Evolutionary conservation across 192 early-diverging fungal species (phyloP).

Genomic region (Entomortierella parvispora): DNA sequence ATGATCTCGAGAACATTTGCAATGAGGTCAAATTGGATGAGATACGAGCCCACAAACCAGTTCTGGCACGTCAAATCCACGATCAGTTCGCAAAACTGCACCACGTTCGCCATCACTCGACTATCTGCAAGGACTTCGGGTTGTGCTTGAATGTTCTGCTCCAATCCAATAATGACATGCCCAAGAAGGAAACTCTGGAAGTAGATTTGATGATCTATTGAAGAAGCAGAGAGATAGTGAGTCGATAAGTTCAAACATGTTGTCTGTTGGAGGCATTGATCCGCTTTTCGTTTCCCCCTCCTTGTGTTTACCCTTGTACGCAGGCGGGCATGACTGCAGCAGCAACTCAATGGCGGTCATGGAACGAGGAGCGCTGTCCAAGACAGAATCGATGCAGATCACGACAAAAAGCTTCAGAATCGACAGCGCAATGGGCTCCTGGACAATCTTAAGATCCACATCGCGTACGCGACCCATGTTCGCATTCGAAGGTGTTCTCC

Average conservation of each 20-base stretch:
- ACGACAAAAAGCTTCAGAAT: conserved; percentile 65
- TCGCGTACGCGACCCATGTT: conserved; percentile 36
- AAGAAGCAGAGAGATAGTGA: not conserved
- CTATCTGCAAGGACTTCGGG: conserved; percentile 38
- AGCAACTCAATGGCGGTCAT: conserved; percentile 32
- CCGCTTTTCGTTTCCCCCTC: too few species aligned
- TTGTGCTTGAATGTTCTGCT: conserved; percentile 45
- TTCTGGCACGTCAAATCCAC: conserved; percentile 45
- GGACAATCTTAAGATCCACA: conserved; percentile 47
- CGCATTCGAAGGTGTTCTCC: conserved; percentile 24
- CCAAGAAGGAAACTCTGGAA: conserved; percentile 46
- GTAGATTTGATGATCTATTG: conserved; percentile 46
- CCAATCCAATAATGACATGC: conserved; percentile 45
- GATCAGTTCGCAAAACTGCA: conserved; percentile 45
- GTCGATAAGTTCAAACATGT: not conserved
- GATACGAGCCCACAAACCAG: conserved; percentile 45
- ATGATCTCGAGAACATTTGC: conserved; percentile 63
- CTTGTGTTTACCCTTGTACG: conserved; percentile 50
- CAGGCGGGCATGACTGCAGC: conserved; percentile 44
- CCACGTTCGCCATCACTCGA: conserved; percentile 42
- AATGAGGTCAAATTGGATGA: conserved; percentile 55
- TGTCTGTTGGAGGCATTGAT: too few species aligned
- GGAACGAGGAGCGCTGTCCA: conserved; percentile 50
- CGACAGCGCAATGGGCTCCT: conserved; percentile 52
- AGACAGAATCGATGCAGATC: conserved; percentile 63